These are phyloP conservation scores for Solanum bukasovii DNA, from an alignment of 257 asterid species.

Conservation along the genomic window DNA sequence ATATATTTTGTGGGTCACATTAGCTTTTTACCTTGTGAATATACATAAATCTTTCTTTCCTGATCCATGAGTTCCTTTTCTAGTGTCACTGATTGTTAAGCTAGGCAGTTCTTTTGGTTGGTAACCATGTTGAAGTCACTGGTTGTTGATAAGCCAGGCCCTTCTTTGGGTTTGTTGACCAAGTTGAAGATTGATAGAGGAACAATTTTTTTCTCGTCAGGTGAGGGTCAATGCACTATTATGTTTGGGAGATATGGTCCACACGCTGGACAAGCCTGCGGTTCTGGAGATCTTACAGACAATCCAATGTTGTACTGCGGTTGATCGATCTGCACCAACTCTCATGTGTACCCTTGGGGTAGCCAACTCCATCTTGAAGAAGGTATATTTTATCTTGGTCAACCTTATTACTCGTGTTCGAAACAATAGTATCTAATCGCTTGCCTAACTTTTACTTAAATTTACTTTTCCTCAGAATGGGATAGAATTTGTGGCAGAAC, in stretches of 20 bases:
- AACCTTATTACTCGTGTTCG: not conserved
- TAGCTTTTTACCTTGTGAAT: not conserved
- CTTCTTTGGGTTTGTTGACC: not conserved
- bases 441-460: not conserved
- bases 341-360: constrained; percentile 98
- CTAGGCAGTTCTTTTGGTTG: not conserved
- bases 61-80: not conserved
- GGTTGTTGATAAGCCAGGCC: not conserved
- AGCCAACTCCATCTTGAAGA: constrained; percentile 82
- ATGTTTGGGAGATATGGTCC: constrained; percentile 86
- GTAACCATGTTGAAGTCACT: not conserved
- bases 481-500: constrained; percentile 75
- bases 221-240: constrained; percentile 94
- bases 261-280: constrained; percentile 70
- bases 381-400: constrained; percentile 34
- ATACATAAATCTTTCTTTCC: not conserved
- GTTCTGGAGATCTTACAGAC: constrained; percentile 77
- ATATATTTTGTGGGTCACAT: not conserved
- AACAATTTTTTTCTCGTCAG: constrained; percentile 27
- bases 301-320: constrained; percentile 88
- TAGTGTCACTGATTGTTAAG: not conserved
- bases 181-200: not conserved
- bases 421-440: not conserved
- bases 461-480: constrained; percentile 58
- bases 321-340: constrained; percentile 98